These are phyloP conservation scores for Avena atlantica DNA, from an alignment of 176 grass and related monocot species.

Conservation along the genomic window DNA sequence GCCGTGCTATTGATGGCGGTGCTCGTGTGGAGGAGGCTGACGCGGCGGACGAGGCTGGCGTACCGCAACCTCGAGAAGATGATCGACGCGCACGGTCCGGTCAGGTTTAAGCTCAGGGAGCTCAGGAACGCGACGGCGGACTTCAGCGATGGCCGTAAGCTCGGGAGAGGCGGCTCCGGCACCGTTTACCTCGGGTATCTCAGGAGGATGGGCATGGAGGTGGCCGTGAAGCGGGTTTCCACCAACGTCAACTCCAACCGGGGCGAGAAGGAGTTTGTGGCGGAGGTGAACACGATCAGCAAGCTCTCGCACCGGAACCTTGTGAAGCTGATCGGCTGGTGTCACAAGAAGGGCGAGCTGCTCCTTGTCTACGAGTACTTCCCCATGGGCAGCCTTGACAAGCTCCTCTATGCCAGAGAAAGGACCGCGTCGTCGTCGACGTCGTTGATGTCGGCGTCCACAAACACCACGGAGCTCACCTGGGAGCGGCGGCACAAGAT, in stretches of 20 bases:
- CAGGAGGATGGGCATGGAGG: slow-evolving; percentile 32
- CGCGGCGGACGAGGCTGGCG: slow-evolving; percentile 29
- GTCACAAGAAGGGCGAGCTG: slow-evolving; percentile 54
- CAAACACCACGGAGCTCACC: slow-evolving; percentile 31
- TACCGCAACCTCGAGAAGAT: slow-evolving; percentile 58
- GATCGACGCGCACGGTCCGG: slow-evolving; percentile 48
- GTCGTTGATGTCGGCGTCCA: neutral
- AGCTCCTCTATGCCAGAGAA: slow-evolving; percentile 29
- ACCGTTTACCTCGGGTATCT: slow-evolving; percentile 57
- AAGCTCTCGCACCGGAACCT: slow-evolving; percentile 74
- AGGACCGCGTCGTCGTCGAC: neutral
- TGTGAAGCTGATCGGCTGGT: slow-evolving; percentile 63
- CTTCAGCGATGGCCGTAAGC: slow-evolving; percentile 44
- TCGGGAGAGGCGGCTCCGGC: slow-evolving; percentile 55
- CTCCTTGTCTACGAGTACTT: slow-evolving; percentile 66
- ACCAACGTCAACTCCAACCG: slow-evolving; percentile 20
- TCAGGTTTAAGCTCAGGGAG: slow-evolving; percentile 52
- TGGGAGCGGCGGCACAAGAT: slow-evolving; percentile 59
- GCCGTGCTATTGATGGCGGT: neutral
- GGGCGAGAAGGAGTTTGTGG: slow-evolving; percentile 59
- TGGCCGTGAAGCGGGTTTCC: slow-evolving; percentile 56
- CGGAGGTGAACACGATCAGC: slow-evolving; percentile 73
- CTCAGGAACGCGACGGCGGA: slow-evolving; percentile 42
- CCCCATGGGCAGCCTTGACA: slow-evolving; percentile 61
- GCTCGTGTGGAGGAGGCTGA: slow-evolving; percentile 20